Conservation (phyloP, 176 grass and related monocot species). For the Themeda triandra region DNA sequence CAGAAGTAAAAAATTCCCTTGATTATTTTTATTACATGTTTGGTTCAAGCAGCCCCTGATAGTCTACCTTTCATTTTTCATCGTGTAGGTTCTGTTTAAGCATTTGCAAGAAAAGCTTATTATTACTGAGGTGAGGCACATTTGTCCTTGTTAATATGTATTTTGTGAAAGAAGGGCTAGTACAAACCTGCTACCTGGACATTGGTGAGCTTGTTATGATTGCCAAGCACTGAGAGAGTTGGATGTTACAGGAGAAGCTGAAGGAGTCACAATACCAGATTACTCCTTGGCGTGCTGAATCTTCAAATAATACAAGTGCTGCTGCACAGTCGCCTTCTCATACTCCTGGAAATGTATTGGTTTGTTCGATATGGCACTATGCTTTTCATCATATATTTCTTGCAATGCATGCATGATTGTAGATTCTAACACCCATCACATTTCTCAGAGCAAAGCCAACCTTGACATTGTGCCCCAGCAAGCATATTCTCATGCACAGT, state of each 20-base stretch:
- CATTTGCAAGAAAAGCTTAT: constrained; percentile 93
- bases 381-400: constrained; percentile 5
- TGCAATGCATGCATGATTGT: not conserved
- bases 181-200: not conserved
- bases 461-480: constrained; percentile 85
- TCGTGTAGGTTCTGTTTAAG: constrained; percentile 76
- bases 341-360: constrained; percentile 54
- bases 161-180: not conserved
- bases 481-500: constrained; percentile 63
- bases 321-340: constrained; percentile 55
- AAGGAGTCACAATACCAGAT: constrained; percentile 98
- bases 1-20: not conserved
- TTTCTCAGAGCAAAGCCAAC: constrained; percentile 63
- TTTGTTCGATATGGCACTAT: constrained; percentile 40
- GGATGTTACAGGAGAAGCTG: constrained; percentile 78
- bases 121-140: constrained; percentile 70
- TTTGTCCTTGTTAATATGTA: not conserved
- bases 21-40: not conserved
- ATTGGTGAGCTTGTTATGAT: constrained; percentile 25
- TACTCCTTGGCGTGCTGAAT: constrained; percentile 67
- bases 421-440: constrained; percentile 21
- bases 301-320: constrained; percentile 70
- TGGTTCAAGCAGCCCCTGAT: not conserved
- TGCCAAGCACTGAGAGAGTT: constrained; percentile 19
- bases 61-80: constrained; percentile 22